Evolutionary conservation across 306 rosid species (phyloP), one percentile per base, ranked within the genome.

Genomic region (Vigna radiata): DNA sequence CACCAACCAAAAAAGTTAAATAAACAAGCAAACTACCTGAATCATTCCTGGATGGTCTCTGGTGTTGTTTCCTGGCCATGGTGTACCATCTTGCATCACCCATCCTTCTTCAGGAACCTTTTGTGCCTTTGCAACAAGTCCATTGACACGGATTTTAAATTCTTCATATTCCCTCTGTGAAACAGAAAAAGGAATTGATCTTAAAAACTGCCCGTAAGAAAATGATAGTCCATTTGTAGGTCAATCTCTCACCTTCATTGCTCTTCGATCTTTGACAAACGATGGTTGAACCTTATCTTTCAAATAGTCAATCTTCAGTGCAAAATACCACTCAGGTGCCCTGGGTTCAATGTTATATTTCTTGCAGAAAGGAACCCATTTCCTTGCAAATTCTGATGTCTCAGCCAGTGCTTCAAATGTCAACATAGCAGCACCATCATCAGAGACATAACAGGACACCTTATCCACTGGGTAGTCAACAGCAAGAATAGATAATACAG

Each of bases 11-110:
- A 77, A 79, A 69, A 48, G 46, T 55, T 18, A 59, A 65, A 18
- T 7, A 37, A 60, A 14, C 3, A 52, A 53, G 49, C 80, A 47
- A 84, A 77, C 59, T 23, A 92, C 97, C 94, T 92, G 97, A 71
- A 92, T 92, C 97, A 92, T 92, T 82, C 97, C 97, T 16, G 97
- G 97, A 89, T 92, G 97, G 86, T 92, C 97, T 84, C 96, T 92
- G 8, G 90, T 89, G 80, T 92, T 92, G 88, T 92, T 92, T 79
- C 97, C 97, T 15, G 97, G 97, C 97, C 97, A 92, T 33, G 97
- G 97, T 0, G 97, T 92, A 52, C 97, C 97, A 73, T 92, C 97
- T 86, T 92, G 97, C 97, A 92, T 92, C 77, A 82, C 85, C 97
- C 97, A 92, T 63, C 97, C 97, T 82, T 92, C 97, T 82, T 92